Conservation (phyloP, 306 rosid species). For the Inga laurina region DNA sequence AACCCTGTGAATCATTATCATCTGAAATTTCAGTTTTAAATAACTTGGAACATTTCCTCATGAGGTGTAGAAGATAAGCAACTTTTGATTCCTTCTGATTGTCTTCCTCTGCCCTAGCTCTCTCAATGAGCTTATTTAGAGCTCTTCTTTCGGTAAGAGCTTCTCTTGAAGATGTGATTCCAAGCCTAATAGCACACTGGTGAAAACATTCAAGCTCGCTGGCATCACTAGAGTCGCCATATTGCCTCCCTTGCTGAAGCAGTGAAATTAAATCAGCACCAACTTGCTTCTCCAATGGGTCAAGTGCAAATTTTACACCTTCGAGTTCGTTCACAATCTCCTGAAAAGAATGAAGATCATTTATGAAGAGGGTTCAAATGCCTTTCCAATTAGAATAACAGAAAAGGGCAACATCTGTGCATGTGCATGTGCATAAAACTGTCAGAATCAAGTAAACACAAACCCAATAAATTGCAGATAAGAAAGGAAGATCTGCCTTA, state of each 20-base stretch:
- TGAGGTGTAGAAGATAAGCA: slow-evolving; percentile 80
- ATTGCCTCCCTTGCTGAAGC: slow-evolving; percentile 77
- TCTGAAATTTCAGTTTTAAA: slow-evolving; percentile 74
- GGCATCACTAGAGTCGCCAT: slow-evolving; percentile 53
- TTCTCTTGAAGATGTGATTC: slow-evolving; percentile 80
- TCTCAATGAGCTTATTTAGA: slow-evolving; percentile 76
- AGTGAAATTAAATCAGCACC: slow-evolving; percentile 70
- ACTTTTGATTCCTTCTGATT: slow-evolving; percentile 84
- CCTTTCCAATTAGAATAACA: slow-evolving; percentile 4
- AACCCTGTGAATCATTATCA: slow-evolving; percentile 87
- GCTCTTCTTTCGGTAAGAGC: slow-evolving; percentile 89
- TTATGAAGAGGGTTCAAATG: slow-evolving; percentile 19
- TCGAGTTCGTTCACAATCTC: slow-evolving; percentile 62
- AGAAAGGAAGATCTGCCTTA: no score
- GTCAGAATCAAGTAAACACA: not conserved
- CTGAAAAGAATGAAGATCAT: slow-evolving; percentile 50
- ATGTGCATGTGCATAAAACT: not conserved
- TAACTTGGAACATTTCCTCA: slow-evolving; percentile 87
- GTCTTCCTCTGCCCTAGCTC: slow-evolving; percentile 84
- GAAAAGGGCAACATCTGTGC: not conserved
- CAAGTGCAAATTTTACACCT: slow-evolving; percentile 53
- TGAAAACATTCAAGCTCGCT: slow-evolving; percentile 83
- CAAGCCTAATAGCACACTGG: slow-evolving; percentile 76
- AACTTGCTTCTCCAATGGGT: slow-evolving; percentile 74
- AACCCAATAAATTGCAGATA: not conserved